phyloP scores from a whole-genome alignment of 495 filamentous ascomycete genomes.

The Sordaria brevicollis region DNA sequence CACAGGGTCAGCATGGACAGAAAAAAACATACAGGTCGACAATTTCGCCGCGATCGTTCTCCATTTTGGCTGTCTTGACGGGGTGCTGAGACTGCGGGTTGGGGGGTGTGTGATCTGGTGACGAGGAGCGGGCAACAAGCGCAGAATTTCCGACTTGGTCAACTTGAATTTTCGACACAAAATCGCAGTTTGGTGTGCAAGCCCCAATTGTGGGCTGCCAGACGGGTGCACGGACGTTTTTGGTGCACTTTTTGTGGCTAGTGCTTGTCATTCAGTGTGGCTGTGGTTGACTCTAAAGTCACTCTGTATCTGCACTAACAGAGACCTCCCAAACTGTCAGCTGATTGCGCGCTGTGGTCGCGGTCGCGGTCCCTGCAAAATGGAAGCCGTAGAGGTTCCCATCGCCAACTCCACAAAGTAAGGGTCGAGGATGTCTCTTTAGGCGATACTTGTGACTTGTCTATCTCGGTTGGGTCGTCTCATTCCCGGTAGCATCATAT shows the following conservation, averaged over 20 bases:
- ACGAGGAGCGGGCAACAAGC: conserved; percentile 15
- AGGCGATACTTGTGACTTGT: too few relatives aligned
- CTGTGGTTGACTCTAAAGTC: neutral
- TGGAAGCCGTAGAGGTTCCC: neutral
- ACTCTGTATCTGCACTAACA: neutral
- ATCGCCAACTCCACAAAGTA: neutral
- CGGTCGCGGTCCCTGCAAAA: neutral
- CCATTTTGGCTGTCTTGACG: conserved; percentile 26
- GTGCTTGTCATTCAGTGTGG: neutral
- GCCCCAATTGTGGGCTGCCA: conserved; percentile 12
- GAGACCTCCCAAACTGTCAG: conserved; percentile 11
- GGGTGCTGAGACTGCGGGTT: conserved; percentile 18
- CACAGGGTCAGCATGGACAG: conserved; percentile 19
- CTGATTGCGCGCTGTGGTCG: conserved; percentile 15
- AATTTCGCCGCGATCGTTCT: conserved; percentile 65
- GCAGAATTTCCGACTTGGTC: conserved; percentile 17
- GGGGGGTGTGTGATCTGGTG: conserved; percentile 15
- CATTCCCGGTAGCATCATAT: too few relatives aligned
- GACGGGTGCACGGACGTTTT: conserved; percentile 3
- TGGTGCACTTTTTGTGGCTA: neutral
- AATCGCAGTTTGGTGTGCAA: conserved; percentile 18
- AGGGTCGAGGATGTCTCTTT: too few relatives aligned
- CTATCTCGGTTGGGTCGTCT: too few relatives aligned
- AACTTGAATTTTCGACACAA: conserved; percentile 18
- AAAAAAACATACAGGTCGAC: conserved; percentile 74